Conservation (phyloP, 2,329 filamentous ascomycete species). For the Peltaster fructicola region DNA sequence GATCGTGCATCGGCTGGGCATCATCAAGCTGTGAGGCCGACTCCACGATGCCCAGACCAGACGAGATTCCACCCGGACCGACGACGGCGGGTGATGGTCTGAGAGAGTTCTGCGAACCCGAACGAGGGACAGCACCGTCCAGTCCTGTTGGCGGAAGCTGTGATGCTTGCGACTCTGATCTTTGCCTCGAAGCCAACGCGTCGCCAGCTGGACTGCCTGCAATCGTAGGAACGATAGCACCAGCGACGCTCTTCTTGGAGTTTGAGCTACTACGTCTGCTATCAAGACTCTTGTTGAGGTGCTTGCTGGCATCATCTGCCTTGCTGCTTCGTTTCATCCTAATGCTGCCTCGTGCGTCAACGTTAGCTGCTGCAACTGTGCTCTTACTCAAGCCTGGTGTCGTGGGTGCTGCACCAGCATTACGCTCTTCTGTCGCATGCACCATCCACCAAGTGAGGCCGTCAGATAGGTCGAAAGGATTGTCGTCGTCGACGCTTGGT, state of each 20-base stretch:
- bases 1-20: conserved; percentile 17
- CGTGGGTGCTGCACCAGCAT: conserved; percentile 51
- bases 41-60: conserved; percentile 3
- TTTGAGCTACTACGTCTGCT: conserved; percentile 76
- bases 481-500: conserved; percentile 62
- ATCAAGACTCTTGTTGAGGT: conserved; percentile 66
- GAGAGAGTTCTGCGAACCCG: no score
- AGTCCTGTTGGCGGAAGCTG: no score
- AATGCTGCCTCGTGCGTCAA: conserved; percentile 63
- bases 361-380: conserved; percentile 72
- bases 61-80: background rate
- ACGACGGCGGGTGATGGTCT: background rate
- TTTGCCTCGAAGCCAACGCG: no score
- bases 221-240: conserved; percentile 5
- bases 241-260: conserved; percentile 54
- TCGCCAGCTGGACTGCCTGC: conserved; percentile 6
- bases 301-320: conserved; percentile 28
- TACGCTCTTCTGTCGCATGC: conserved; percentile 80
- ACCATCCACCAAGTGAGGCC: conserved; percentile 92
- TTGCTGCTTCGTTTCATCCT: conserved; percentile 26
- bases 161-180: no score
- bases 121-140: no score
- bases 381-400: conserved; percentile 83
- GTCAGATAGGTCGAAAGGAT: conserved; percentile 91
- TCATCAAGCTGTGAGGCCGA: no score